Conservation (phyloP, 2,329 filamentous ascomycete genomes). For the Pseudogymnoascus pannorum region DNA sequence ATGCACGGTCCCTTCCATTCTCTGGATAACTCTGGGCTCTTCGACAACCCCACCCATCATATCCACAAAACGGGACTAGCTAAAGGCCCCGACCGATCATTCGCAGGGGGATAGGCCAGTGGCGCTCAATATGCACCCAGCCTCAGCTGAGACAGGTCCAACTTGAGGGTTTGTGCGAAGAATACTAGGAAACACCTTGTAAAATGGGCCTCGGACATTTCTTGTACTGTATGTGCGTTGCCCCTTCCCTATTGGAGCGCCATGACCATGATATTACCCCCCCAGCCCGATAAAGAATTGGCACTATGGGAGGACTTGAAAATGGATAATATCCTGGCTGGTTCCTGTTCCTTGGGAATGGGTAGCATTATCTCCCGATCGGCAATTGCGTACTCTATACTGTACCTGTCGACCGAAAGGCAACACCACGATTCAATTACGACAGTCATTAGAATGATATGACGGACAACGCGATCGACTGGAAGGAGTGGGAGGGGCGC, state of each 20-base stretch:
- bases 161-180: not conserved
- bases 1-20: not conserved
- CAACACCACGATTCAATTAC: not conserved
- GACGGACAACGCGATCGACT: constrained; percentile 10
- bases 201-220: not conserved
- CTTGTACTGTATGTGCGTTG: not conserved
- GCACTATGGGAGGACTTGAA: not conserved
- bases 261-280: not conserved
- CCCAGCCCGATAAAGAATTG: not conserved
- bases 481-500: constrained; percentile 28
- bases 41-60: not conserved
- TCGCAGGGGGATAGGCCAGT: not conserved
- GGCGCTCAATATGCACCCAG: not conserved
- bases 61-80: not conserved
- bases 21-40: not conserved
- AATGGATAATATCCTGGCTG: not conserved
- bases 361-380: not conserved
- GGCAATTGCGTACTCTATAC: not conserved
- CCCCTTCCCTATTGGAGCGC: not conserved
- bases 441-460: constrained; percentile 1
- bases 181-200: not conserved
- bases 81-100: not conserved
- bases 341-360: not conserved
- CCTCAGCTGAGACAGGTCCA: not conserved
- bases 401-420: not conserved